Evolutionary conservation across 2,329 filamentous ascomycete species (phyloP), one percentile per base, ranked within the genome.

Genomic region (Ceratocystis harringtonii): DNA sequence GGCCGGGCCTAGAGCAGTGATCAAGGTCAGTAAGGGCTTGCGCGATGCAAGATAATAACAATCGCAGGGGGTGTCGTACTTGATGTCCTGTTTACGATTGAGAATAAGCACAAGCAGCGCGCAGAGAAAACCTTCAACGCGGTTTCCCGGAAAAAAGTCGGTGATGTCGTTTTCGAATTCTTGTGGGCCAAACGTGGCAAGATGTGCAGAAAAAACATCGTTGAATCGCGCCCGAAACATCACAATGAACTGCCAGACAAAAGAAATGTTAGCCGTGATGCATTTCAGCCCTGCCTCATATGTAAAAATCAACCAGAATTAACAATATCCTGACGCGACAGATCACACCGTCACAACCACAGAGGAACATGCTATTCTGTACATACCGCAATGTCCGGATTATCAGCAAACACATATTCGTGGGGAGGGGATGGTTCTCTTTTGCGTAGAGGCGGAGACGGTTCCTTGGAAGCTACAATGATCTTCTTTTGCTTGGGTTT

Each of bases 31-130:
- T 32, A 65, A 36, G 15, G 4, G n/a, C 17, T 28, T 32, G 55
- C 55, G 55, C 50, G 36, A 30, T n/a, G 30, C 30, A 55, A n/a
- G 5, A 48, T 44, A 36, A 45, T 43, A 48, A 17, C 19, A 45
- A n/a, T 52, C 19, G 25, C 22, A 19, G 52, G 60, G 36, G 52
- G 64, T 30, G 69, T 69, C 90, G 76, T 84, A 97, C 94, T 99
- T 96, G 74, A 97, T 89, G 77, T 96, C 92, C 75, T 99, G 96
- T 80, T 99, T 97, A 75, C 94, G 87, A 76, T 99, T 99, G 72
- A 99, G 80, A 65, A 96, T 84, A 71, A 99, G 80, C 41, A 89
- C 87, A 57, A 99, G 79, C 69, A 99, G 77, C 68, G 91, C 91
- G 79, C 95, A 99, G 30, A 99, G 80, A 67, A 99, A 84, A 70